Percentiles rank a stretch among this genome's conserved stretches.
Evolutionary conservation across 225 moss, liverwort and hornwort species (phyloP).

Genomic region (Polytrichum formosum): DNA sequence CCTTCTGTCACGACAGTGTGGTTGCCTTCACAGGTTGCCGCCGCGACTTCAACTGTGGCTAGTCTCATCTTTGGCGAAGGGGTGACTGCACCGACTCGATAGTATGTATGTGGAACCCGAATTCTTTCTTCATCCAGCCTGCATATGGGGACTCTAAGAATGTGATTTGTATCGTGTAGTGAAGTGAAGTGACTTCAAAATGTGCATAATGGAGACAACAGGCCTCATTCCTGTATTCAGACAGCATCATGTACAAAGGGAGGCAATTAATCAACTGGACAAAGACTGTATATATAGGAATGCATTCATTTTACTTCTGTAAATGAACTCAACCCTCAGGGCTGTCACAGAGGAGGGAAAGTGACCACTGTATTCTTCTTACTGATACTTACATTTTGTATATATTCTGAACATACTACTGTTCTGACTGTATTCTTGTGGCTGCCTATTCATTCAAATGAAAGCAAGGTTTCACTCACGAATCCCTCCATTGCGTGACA

Average conservation of each 20-base stretch:
- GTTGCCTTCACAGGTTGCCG: constrained; percentile 82
- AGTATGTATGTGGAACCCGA: not conserved
- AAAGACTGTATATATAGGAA: constrained; percentile 4
- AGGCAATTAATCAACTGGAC: not conserved
- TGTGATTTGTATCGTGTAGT: not conserved
- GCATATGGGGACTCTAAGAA: not conserved
- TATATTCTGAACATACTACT: constrained; percentile 5
- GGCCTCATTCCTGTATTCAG: constrained; percentile 5
- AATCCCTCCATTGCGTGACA: not conserved
- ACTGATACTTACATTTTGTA: constrained; percentile 3
- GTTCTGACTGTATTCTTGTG: not conserved
- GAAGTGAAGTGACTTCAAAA: not conserved
- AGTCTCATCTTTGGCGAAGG: constrained; percentile 82
- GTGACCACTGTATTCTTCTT: not conserved
- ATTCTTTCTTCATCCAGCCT: too few species aligned
- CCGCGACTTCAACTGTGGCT: constrained; percentile 61
- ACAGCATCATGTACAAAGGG: constrained; percentile 6
- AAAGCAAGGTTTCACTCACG: not conserved
- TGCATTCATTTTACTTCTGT: not conserved
- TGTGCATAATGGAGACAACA: constrained; percentile 9
- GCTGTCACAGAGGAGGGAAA: not conserved
- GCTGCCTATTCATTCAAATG: not conserved
- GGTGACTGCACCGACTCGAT: constrained; percentile 21
- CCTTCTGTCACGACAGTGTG: constrained; percentile 48
- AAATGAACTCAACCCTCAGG: not conserved